Evolutionary conservation across 805 yeast genomes (phyloP), one percentile per base, ranked within the genome.

Genomic region (Hanseniaspora meyeri): DNA sequence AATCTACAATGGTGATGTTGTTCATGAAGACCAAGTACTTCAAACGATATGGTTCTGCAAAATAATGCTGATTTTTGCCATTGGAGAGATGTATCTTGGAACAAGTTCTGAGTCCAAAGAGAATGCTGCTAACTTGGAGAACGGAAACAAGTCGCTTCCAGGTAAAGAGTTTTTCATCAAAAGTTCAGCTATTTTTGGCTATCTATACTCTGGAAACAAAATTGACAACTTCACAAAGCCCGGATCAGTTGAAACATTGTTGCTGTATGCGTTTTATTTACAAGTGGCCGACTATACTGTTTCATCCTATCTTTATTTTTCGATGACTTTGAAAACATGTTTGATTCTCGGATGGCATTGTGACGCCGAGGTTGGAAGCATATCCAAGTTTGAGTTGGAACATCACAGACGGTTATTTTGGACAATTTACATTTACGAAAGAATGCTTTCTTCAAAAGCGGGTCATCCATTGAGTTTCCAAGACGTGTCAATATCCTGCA

Each of bases 201-300:
- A 87, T 1, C 66, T 85, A 20, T 85, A 84, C 69, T 83, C 89
- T 0, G 79, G 85, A 40, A 89, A 89, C n/a, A 85, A 88, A 7
- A 78, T 85, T 50, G 90, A 84, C 64, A 83, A 83, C 62, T 79
- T 82, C 55, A 83, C 88, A 0, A 78, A 83, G 62, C 89, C 83
- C 64, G 90, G 91, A 40, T 89, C 90, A 58, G 77, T 85, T 24
- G 95, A 85, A 65, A 88, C 83, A 2, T 72, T 84, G 71, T 67
- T 85, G 29, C 69, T 85, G 17, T 85, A 85, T 68, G 91, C 91
- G 0, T 85, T 85, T 63, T 85, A 83, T 65, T 69, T 85, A 34
- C 95, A 85, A 66, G 91, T 85, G 31, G 91, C 91, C 0, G 95
- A 85, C 65, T 83, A 89, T 64, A 85, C 90, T 1, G 82, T 85